Base-by-base conservation (phyloP, 2,329 filamentous ascomycete species). In the Helotiales sp. region DNA sequence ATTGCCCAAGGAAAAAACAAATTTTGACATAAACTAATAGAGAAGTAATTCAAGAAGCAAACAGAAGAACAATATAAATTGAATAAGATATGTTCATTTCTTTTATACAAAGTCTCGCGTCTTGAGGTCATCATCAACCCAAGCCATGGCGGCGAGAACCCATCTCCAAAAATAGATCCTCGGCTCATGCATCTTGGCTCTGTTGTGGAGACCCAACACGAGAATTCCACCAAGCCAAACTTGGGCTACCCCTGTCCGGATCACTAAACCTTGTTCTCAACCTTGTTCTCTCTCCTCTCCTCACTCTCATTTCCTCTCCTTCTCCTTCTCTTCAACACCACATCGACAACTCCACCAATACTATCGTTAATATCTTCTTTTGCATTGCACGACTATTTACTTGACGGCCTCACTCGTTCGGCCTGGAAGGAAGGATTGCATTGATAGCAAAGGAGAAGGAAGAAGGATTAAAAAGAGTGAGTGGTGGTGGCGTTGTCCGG, bases 401-500 rank as follows among this genome's bases (percentile, higher is more conserved):
- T 28, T 6, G 20, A 57, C 30, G 63, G 68, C 71, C 72, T 74
- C 72, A 74, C 72, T 74, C 72, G 72, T 72, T 74, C 70, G 72
- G 72, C 69, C 68, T 24, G 28, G 24, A n/a, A 50, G 10, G 20
- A 17, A 47, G 11, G 15, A 40, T 37, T 45, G n/a, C 15, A 20
- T 7, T 40, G 32, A n/a, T n/a, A n/a, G n/a, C n/a, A n/a, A n/a
- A n/a, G n/a, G n/a, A 17, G 34, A 54, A 58, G n/a, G 34, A 20
- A 52, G 28, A 61, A 60, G 59, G 59, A 64, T 57, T 63, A 22
- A 58, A 61, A 30, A n/a, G 30, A 28, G 37, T 66, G 63, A 47
- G 32, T 64, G 59, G 61, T 64, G 58, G 63, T 57, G 68, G 60
- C 62, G 61, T 69, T 66, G 58, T 61, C 59, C 26, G 59, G 64